Conservation (phyloP, 768 basidiomycete species). For the Sporobolomyces phaffii region DNA sequence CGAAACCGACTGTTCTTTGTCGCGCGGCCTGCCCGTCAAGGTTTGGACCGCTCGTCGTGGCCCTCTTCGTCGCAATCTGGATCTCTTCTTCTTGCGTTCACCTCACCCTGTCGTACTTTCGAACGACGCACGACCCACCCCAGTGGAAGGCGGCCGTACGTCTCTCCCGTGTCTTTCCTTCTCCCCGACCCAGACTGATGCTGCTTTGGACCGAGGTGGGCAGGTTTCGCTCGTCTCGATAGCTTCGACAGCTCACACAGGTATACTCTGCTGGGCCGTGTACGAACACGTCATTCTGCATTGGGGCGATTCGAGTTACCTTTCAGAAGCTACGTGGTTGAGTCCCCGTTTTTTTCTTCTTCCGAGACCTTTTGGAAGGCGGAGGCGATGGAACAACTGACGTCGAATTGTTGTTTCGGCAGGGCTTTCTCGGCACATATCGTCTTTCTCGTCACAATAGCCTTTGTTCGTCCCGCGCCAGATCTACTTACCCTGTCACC, state of each 20-base stretch:
- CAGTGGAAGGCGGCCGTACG: conserved; percentile 3
- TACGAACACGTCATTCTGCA: conserved; percentile 16
- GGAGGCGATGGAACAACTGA: too few species aligned
- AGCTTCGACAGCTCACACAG: conserved; percentile 4
- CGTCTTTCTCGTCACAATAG: conserved; percentile 4
- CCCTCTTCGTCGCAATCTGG: conserved; percentile 5
- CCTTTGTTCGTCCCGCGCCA: background rate
- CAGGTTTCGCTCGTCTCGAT: background rate
- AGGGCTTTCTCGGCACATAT: conserved; percentile 1
- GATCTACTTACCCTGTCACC: too few species aligned
- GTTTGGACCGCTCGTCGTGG: conserved; percentile 12
- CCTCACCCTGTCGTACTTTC: background rate
- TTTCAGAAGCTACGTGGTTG: background rate
- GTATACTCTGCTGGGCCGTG: background rate
- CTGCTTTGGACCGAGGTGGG: too few species aligned
- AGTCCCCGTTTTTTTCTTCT: background rate
- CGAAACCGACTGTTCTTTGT: too few species aligned
- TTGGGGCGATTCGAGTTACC: background rate
- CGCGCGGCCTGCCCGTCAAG: too few species aligned
- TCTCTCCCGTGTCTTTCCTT: background rate
- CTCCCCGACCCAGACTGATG: background rate
- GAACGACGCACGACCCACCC: background rate
- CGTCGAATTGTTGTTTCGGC: too few species aligned
- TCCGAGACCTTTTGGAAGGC: too few species aligned
- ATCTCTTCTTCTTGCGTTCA: conserved; percentile 14